phyloP scores from a whole-genome alignment of 768 basidiomycete species.

The Gautieria morchelliformis region DNA sequence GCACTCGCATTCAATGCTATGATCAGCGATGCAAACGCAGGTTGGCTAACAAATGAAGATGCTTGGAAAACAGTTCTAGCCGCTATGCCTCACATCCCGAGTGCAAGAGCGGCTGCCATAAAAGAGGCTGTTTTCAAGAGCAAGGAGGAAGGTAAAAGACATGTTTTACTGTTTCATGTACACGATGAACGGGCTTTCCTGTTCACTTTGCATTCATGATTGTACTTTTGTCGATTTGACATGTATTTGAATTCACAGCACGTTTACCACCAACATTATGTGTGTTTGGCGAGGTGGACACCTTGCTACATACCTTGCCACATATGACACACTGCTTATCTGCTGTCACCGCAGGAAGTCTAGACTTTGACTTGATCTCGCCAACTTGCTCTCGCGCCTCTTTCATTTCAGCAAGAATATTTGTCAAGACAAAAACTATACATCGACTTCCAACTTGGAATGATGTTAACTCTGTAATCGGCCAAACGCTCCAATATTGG shows the following conservation, averaged over 20 bases:
- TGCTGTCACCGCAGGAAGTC: too few species aligned
- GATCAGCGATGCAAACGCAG: slow-evolving; percentile 31
- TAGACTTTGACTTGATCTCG: too few species aligned
- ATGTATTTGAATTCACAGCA: background rate
- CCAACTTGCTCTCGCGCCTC: too few species aligned
- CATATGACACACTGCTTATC: too few species aligned
- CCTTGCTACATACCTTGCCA: too few species aligned
- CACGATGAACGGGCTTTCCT: slow-evolving; percentile 63
- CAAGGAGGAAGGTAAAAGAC: slow-evolving; percentile 53
- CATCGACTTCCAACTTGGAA: too few species aligned
- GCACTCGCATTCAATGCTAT: slow-evolving; percentile 52
- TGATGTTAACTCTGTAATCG: background rate
- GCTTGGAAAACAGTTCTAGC: slow-evolving; percentile 53
- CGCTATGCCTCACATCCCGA: slow-evolving; percentile 45
- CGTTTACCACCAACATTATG: too few species aligned
- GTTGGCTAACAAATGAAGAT: slow-evolving; percentile 71
- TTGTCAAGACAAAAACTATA: too few species aligned
- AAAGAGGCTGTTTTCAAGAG: slow-evolving; percentile 56
- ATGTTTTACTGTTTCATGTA: slow-evolving; percentile 55
- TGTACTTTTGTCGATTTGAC: background rate
- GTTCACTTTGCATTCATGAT: slow-evolving; percentile 27
- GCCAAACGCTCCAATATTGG: background rate
- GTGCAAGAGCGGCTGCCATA: slow-evolving; percentile 56
- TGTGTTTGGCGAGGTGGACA: too few species aligned
- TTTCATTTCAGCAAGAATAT: too few species aligned